Evolutionary conservation across 345 rosid species (phyloP).

Genomic region (Brassica nigra): DNA sequence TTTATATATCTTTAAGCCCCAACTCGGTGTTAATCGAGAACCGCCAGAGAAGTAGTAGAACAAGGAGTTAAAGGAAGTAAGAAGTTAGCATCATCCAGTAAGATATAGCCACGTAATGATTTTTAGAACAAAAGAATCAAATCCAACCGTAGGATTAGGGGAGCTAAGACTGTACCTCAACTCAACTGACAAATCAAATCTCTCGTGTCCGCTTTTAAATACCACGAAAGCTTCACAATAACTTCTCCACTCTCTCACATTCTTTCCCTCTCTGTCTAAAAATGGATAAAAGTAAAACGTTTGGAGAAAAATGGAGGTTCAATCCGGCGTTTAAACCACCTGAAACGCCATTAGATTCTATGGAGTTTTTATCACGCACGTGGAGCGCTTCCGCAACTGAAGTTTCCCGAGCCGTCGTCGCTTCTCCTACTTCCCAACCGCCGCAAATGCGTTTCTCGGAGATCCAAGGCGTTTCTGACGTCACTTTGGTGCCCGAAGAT

Average conservation of each 20-base stretch:
- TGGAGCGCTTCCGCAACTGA: slow-evolving; percentile 93
- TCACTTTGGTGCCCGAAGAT: slow-evolving; percentile 54
- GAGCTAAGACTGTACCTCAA: slow-evolving; percentile 22
- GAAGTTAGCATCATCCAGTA: neutral
- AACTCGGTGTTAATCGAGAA: slow-evolving; percentile 15
- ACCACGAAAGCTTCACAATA: slow-evolving; percentile 38
- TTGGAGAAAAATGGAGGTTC: slow-evolving; percentile 53
- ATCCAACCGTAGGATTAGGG: slow-evolving; percentile 32
- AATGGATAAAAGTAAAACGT: slow-evolving; percentile 41
- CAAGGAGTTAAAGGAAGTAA: neutral
- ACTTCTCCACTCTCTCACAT: slow-evolving; percentile 24
- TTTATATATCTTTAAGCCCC: neutral
- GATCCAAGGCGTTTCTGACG: slow-evolving; percentile 35
- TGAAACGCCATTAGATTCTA: slow-evolving; percentile 85
- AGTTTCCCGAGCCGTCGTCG: slow-evolving; percentile 69
- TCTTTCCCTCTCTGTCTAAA: neutral
- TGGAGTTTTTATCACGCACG: slow-evolving; percentile 94
- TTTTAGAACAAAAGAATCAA: neutral
- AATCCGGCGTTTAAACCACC: slow-evolving; percentile 76
- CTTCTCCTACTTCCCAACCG: slow-evolving; percentile 41
- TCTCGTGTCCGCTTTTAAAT: slow-evolving; percentile 32
- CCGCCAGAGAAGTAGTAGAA: neutral
- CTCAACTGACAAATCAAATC: slow-evolving; percentile 30
- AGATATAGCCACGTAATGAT: neutral
- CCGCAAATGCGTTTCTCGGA: slow-evolving; percentile 53